Evolutionary conservation across 495 filamentous ascomycete species (phyloP), one percentile per base, ranked within the genome.

Genomic region (Aspergillus sparsus): DNA sequence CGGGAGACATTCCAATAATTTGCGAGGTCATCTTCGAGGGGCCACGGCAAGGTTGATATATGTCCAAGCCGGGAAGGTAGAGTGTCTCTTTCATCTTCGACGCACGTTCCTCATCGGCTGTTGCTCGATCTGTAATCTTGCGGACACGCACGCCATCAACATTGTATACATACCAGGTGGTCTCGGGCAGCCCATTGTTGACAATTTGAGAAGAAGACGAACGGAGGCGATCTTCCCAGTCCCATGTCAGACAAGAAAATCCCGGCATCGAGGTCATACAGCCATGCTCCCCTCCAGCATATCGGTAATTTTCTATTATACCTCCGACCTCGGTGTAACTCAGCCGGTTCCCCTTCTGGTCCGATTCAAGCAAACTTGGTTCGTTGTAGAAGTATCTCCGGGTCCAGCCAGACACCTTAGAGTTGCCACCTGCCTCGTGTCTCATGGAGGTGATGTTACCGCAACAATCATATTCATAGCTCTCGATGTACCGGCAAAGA

Each of bases 151-250:
- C 44, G 2, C 70, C 70, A 6, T 1, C 10, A 6, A 49, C 12
- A 36, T 75, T 70, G 53, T 75, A 74, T 16, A 55, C 44, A 50
- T 73, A 74, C 21, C 59, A 75, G 2, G 73, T 74, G 1, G 42
- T 64, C 33, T 66, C 62, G 3, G 62, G 66, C 2, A 37, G 61
- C 13, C 27, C 13, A 50, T n/a, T 49, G 45, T 5, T 3, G 10
- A 58, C 57, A 5, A 13, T 9, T 33, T 68, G 62, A 6, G 12
- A 46, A 1, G 69, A 56, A 9, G 49, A 56, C 2, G 31, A 15
- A 10, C 39, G 42, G 10, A 75, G 60, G 9, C 57, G 50, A 47
- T 69, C 60, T 13, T 39, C 12, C 7, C 55, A 50, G 51, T 74
- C 62, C 69, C 70, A 74, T 10, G 51, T 1, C 37, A 74, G 12